A percentile compares a stretch with the other conserved stretches of the same genome.
Conservation (phyloP, 140 eudicot species). For the Oenanthe javanica region DNA sequence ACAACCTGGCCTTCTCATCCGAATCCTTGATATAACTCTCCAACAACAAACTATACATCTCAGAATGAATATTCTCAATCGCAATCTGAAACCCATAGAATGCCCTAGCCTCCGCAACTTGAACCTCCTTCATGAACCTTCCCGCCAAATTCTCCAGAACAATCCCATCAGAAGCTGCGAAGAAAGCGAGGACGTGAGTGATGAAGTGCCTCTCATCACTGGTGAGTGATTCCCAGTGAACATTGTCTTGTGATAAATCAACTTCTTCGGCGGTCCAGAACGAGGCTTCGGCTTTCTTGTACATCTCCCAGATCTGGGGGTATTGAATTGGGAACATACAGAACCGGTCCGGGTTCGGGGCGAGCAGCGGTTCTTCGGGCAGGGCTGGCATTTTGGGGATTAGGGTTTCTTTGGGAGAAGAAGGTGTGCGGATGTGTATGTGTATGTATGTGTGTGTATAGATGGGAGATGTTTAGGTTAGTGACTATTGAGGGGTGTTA, state of each 20-base stretch:
- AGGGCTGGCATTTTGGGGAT: slow-evolving; percentile 5
- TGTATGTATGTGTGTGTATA: neutral
- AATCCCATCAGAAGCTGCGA: slow-evolving; percentile 4
- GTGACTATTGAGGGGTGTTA: neutral
- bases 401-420: neutral
- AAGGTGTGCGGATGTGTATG: too few relatives aligned
- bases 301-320: slow-evolving; percentile 12
- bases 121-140: slow-evolving; percentile 6
- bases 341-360: slow-evolving; percentile 5
- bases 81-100: slow-evolving; percentile 77
- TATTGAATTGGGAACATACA: slow-evolving; percentile 13
- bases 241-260: neutral
- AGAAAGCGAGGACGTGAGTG: slow-evolving; percentile 6
- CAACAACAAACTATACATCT: slow-evolving; percentile 39
- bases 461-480: neutral
- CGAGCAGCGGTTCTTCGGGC: slow-evolving; percentile 5
- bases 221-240: slow-evolving; percentile 8
- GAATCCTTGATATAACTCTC: slow-evolving; percentile 6
- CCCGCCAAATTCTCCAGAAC: slow-evolving; percentile 6
- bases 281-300: slow-evolving; percentile 45
- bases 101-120: slow-evolving; percentile 34
- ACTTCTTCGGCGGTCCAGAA: slow-evolving; percentile 17
- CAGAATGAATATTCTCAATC: slow-evolving; percentile 71
- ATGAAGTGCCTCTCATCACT: slow-evolving; percentile 26
- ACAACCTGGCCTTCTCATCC: neutral